Percentiles rank a stretch among this genome's conserved stretches.
Evolutionary conservation across 306 rosid species (phyloP).

Genomic region (Betula pendula): DNA sequence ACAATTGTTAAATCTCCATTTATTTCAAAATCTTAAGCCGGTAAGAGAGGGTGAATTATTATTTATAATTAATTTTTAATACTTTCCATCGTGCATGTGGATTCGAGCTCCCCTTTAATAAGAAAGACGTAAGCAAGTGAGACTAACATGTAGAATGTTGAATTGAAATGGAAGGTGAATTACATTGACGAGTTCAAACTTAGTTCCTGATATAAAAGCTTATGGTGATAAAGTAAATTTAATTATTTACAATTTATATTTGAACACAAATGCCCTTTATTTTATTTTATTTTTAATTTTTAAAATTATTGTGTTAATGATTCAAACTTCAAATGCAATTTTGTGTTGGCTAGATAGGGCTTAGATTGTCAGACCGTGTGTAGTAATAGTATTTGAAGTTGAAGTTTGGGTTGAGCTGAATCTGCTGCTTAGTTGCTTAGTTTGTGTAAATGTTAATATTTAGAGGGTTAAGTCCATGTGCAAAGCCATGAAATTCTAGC

Average conservation of each 20-base stretch:
- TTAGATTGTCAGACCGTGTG: not conserved
- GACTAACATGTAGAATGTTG: no score
- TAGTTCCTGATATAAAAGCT: no score
- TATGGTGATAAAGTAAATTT: no score
- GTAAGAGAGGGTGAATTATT: no score
- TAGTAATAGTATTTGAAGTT: not conserved
- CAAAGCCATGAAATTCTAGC: not conserved
- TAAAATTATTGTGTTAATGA: not conserved
- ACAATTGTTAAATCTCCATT: no score
- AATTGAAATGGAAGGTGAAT: no score
- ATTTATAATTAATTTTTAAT: no score
- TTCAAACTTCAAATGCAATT: not conserved
- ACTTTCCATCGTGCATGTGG: no score
- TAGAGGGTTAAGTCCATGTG: not conserved
- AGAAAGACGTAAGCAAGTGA: no score
- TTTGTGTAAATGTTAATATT: not conserved
- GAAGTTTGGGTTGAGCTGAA: not conserved
- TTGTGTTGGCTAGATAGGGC: not conserved
- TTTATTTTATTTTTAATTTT: not conserved
- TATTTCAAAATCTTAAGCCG: no score
- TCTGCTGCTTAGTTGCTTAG: not conserved
- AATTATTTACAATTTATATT: not conserved
- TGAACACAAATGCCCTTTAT: not conserved
- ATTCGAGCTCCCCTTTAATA: no score
- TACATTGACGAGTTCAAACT: no score